Evolutionary conservation across 2,329 filamentous ascomycete genomes (phyloP).

Genomic region (Phaeosphaeriaceae sp.): DNA sequence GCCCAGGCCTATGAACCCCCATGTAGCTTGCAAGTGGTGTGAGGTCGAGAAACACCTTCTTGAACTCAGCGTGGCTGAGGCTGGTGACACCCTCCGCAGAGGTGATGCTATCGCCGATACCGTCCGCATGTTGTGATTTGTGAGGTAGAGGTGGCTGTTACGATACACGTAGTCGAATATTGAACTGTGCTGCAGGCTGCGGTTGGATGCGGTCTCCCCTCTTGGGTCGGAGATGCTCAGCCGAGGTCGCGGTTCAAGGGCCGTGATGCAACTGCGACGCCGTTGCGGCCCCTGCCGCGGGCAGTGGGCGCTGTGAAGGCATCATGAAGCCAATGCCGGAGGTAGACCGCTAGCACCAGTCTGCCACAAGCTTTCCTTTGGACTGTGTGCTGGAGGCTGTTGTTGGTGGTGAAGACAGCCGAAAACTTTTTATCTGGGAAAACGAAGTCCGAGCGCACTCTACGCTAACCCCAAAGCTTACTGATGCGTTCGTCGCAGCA

Average conservation of each 20-base stretch:
- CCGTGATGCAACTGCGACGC: conserved; percentile 9
- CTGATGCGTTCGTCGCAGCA: too few relatives aligned
- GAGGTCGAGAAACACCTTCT: conserved; percentile 55
- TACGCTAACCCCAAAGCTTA: neutral
- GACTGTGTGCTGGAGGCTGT: conserved; percentile 9
- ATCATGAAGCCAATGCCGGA: conserved; percentile 4
- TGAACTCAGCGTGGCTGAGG: conserved; percentile 25
- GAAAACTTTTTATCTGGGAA: conserved; percentile 10
- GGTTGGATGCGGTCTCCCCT: conserved; percentile 42
- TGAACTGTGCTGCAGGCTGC: conserved; percentile 26
- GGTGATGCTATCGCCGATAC: conserved; percentile 37
- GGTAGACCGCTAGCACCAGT: conserved; percentile 10
- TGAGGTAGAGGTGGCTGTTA: conserved; percentile 18
- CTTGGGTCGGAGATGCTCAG: conserved; percentile 32
- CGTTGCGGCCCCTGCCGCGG: conserved; percentile 5
- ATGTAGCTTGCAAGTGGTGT: conserved; percentile 51
- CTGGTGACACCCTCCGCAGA: conserved; percentile 29
- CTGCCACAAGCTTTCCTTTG: conserved; percentile 11
- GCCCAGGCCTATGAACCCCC: conserved; percentile 60
- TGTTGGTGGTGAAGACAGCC: conserved; percentile 7
- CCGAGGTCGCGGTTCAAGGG: conserved; percentile 40
- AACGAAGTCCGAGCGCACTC: conserved; percentile 8
- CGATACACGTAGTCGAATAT: conserved; percentile 20
- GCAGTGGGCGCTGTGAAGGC: conserved; percentile 4
- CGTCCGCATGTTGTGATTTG: conserved; percentile 36